Base-by-base conservation (phyloP, 2,329 filamentous ascomycete species). In the Fusarium brachygibbosum region DNA sequence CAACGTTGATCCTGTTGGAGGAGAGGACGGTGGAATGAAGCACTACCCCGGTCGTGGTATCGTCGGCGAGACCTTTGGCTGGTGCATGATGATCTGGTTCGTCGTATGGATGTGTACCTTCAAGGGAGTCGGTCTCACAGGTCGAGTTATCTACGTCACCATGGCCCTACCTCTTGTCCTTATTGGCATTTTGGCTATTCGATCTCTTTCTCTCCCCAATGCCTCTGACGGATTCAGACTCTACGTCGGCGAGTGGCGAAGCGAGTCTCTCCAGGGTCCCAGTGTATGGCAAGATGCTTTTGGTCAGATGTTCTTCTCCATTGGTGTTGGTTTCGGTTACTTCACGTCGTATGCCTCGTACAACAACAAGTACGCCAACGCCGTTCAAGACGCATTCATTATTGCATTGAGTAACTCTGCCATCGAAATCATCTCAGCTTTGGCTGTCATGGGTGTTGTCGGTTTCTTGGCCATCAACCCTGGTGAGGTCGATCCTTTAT, bases 61-160 rank as follows among this genome's bases (percentile, higher is more conserved):
- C 9, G 74, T 87, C 3, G 84, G 83, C 0, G 86, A 88, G 71
- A 85, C 84, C 0, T 83, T 85, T 1, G 84, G 83, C 1, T 87
- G 86, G 86, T 82, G 78, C 25, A 78, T 82, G 19, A 87, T 88
- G 66, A 83, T 85, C 57, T 87, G 85, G 85, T 84, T 87, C 69
- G 54, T 87, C 7, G 82, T 88, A 32, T 87, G 86, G 85, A 70
- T 88, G 21, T 86, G 84, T 59, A 86, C 87, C 67, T 86, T 87
- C 73, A 84, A 84, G 55, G 83, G 87, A 14, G 84, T 88, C 16
- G 83, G 84, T 0, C 74, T 86, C 38, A 86, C 84, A 0, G 86
- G 85, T 3, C 82, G 85, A 6, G 86, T 85, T 9, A 84, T 87
- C 1, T 87, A 87, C 70, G 80, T 86, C 70, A 87, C 85, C 2